A percentile compares a stretch with the other conserved stretches of the same genome.
phyloP scores from a whole-genome alignment of 805 yeast genomes.

The Wickerhamomyces bovis region DNA sequence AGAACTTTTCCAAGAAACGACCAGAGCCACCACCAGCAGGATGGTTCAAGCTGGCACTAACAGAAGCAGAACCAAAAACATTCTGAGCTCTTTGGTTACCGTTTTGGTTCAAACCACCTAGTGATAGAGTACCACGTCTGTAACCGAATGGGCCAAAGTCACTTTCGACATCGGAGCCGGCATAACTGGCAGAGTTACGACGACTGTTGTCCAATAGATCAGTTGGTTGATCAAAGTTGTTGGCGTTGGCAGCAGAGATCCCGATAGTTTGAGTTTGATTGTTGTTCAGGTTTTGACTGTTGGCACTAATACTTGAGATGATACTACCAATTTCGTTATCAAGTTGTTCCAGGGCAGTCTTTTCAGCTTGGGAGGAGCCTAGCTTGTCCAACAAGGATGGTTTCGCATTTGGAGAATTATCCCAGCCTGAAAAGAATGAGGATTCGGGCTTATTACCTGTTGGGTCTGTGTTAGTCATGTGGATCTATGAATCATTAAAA shows the following conservation, averaged over 20 bases:
- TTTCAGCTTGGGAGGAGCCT: constrained; percentile 11
- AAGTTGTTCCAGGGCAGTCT: constrained; percentile 12
- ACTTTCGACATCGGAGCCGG: constrained; percentile 35
- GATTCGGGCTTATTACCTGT: background rate
- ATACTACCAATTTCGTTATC: constrained; percentile 26
- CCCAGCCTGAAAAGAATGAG: background rate
- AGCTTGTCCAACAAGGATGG: constrained; percentile 4
- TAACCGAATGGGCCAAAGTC: constrained; percentile 38
- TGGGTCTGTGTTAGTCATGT: background rate
- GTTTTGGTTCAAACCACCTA: constrained; percentile 25
- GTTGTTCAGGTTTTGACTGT: constrained; percentile 15
- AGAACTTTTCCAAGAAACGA: constrained; percentile 55
- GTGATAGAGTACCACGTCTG: constrained; percentile 41
- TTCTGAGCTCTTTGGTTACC: constrained; percentile 22
- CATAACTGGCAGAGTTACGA: constrained; percentile 30
- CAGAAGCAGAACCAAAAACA: constrained; percentile 54
- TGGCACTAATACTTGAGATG: constrained; percentile 26
- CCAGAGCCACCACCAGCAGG: constrained; percentile 25
- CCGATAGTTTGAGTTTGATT: constrained; percentile 6
- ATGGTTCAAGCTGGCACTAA: constrained; percentile 38
- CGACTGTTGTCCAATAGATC: constrained; percentile 18
- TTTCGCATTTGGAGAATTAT: background rate
- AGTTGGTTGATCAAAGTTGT: constrained; percentile 10
- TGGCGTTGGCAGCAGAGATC: constrained; percentile 5
- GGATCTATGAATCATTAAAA: background rate